Percentiles rank a stretch among this genome's conserved stretches.
Evolutionary conservation across 495 filamentous ascomycete genomes (phyloP).

Genomic region (Viridothelium virens): DNA sequence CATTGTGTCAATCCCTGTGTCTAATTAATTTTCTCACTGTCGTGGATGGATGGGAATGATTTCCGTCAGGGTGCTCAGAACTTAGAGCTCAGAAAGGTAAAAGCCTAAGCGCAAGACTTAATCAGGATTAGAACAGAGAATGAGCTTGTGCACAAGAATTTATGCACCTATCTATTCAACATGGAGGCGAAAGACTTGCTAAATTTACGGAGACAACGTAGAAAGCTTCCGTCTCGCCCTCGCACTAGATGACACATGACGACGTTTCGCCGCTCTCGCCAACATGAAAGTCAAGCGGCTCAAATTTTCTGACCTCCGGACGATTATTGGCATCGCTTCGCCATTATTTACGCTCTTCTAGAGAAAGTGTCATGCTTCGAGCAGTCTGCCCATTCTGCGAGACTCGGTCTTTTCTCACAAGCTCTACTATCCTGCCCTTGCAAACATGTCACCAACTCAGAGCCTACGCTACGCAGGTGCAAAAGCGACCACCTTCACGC

Average conservation of each 20-base stretch:
- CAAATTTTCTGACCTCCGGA: neutral
- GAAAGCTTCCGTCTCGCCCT: neutral
- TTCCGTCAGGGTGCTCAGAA: too few relatives aligned
- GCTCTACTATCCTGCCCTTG: slow-evolving; percentile 17
- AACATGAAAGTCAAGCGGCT: neutral
- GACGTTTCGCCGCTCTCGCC: neutral
- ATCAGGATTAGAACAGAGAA: too few relatives aligned
- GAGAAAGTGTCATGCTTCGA: slow-evolving; percentile 3
- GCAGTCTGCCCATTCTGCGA: slow-evolving; percentile 34
- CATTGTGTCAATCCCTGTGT: too few relatives aligned
- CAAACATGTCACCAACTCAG: slow-evolving; percentile 17
- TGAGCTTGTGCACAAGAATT: too few relatives aligned
- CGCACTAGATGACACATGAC: neutral
- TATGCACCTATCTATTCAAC: too few relatives aligned
- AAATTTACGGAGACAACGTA: neutral
- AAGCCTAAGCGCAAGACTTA: too few relatives aligned
- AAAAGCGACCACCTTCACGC: slow-evolving; percentile 53
- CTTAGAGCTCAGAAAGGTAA: too few relatives aligned
- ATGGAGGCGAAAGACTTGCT: neutral
- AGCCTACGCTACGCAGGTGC: slow-evolving; percentile 25
- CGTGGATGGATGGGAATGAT: too few relatives aligned
- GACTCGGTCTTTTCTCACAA: slow-evolving; percentile 20
- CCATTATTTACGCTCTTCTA: neutral
- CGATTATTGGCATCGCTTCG: neutral
- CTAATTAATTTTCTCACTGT: too few relatives aligned